Evolutionary conservation across 768 basidiomycete genomes (phyloP), one percentile per base, ranked within the genome.

Genomic region (Tubosaeta brunneosetosa): DNA sequence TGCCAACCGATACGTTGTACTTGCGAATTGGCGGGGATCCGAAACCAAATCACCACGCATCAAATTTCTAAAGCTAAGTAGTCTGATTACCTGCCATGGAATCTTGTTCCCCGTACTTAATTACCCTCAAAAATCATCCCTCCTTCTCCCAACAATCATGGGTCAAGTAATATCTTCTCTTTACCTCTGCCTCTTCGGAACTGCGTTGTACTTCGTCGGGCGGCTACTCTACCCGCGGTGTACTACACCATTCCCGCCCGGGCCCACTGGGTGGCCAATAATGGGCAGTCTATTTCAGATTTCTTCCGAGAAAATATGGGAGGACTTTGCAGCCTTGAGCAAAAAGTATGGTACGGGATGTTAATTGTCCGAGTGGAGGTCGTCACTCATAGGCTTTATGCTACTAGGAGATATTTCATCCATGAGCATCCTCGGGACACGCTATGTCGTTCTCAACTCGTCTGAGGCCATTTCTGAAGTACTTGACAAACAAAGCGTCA

Each of bases 271-370:
- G 1, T 58, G 49, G 55, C 81, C 75, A 12, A 22, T 84, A 12
- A 62, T 84, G 26, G 83, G 82, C 12, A 83, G 79, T 55, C 58
- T 79, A 11, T 65, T 80, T 25, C 77, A 80, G 55, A 77, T 84
- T 74, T 77, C 82, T 26, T 62, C 65, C 11, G 72, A 73, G 32
- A 68, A 74, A 55, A 74, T 73, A 52, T 83, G 81, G 81, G 51
- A 77, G n/a, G 77, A 73, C 0, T 83, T 81, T 56, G 70, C 78
- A 16, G 68, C 72, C 17, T 77, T 83, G 77, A 74, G 79, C 3
- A 73, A 78, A 55, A 68, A 66, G 62, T 84, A 75, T 56, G 83
- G 83, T 75, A 55, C 31, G 71, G 58, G 13, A 36, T 38, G 31
- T 8, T 2, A 16, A n/a, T 26, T 11, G 17, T 44, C 17, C 33